Conservation (phyloP, 192 early-diverging fungal genomes). For the Linnemannia exigua region DNA sequence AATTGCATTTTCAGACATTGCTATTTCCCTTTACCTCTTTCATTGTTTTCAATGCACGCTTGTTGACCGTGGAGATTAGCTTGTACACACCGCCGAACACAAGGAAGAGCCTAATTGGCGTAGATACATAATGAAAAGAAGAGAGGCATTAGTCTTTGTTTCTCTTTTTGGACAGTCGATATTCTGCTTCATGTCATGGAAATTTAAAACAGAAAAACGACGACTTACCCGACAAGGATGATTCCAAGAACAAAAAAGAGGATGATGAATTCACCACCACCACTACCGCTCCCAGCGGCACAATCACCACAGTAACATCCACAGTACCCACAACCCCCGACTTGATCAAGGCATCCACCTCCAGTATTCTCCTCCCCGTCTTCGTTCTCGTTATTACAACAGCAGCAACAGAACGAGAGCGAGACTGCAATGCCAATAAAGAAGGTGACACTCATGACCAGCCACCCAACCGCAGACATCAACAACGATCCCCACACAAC, state of each 20-base stretch:
- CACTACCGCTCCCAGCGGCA: neutral
- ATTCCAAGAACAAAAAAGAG: neutral
- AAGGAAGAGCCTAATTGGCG: neutral
- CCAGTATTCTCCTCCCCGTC: neutral
- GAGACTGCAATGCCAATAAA: neutral
- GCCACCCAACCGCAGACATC: constrained; percentile 1
- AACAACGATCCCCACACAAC: constrained; percentile 12
- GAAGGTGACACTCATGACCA: constrained; percentile 13
- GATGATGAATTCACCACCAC: neutral
- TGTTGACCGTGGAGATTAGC: constrained; percentile 3
- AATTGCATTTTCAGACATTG: neutral
- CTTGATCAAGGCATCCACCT: neutral
- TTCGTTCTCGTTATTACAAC: neutral
- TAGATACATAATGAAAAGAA: neutral
- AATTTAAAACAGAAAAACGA: neutral
- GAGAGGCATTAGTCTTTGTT: neutral
- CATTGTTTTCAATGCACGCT: constrained; percentile 19
- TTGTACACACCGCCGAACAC: constrained; percentile 30
- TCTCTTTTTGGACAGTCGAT: too few species aligned
- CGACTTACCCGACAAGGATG: constrained; percentile 19
- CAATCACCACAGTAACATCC: neutral
- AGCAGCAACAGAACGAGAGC: neutral
- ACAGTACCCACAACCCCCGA: neutral
- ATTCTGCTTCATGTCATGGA: too few species aligned
- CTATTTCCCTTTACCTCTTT: constrained; percentile 22